Percentiles rank a stretch among this genome's conserved stretches.
phyloP scores from a whole-genome alignment of 345 rosid genomes.

The Pugionium dolabratum region DNA sequence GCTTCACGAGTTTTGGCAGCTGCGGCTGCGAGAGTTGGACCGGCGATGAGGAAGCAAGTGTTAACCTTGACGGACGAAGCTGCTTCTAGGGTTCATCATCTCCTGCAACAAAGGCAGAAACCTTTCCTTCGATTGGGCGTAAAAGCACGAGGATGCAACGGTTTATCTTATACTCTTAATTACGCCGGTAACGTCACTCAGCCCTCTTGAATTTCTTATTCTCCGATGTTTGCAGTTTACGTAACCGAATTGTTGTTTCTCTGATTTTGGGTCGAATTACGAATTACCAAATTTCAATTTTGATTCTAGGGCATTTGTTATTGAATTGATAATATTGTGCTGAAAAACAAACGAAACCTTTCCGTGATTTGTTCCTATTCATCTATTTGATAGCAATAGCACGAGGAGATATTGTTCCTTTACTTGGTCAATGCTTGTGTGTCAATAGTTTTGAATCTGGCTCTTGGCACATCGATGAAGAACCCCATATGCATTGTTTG shows the following conservation, averaged over 20 bases:
- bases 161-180: conserved; percentile 79
- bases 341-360: neutral
- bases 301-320: neutral
- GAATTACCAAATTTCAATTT: too few species aligned
- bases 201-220: neutral
- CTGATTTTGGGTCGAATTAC: neutral
- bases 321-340: neutral
- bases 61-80: conserved; percentile 66
- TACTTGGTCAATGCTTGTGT: neutral
- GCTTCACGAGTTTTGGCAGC: conserved; percentile 49
- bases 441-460: neutral
- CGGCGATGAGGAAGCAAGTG: conserved; percentile 58
- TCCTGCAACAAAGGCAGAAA: conserved; percentile 68
- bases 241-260: neutral
- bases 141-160: conserved; percentile 86
- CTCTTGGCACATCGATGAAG: neutral
- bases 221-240: too few species aligned
- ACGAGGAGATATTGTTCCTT: neutral
- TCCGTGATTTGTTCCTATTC: neutral
- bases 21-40: conserved; percentile 52
- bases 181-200: conserved; percentile 55
- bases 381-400: conserved; percentile 4
- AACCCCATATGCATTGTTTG: neutral
- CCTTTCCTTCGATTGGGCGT: conserved; percentile 75
- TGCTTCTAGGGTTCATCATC: conserved; percentile 63